Evolutionary conservation across 257 asterid species (phyloP), one percentile per base, ranked within the genome.

Genomic region (Mentha longifolia): DNA sequence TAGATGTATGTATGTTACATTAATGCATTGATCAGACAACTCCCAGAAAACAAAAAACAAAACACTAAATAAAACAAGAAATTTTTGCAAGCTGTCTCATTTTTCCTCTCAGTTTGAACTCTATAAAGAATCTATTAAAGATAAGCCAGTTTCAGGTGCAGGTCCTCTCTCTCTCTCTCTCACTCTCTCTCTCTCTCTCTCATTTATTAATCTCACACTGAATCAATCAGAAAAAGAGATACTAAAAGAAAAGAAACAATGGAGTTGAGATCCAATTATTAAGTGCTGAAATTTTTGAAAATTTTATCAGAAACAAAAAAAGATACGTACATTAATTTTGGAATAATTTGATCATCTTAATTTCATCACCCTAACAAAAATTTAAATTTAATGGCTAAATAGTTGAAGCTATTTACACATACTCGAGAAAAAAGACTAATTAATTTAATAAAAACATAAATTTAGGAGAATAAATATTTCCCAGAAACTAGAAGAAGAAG

Each of bases 171-270:
- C 46, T 64, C 77, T 63, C 63, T 61, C 56, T 54, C 58, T 72
- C 25, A n/a, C n/a, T n/a, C 37, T 35, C 9, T 15, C 16, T 59
- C 76, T 71, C 62, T 49, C 68, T 45, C 74, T 71, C 60, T 64
- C 89, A 86, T 85, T 85, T 65, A 86, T 78, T 83, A 76, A 85
- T 86, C 89, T 79, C 83, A 82, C 96, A 82, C 96, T 83, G 71
- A 81, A 68, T 67, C 65, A 58, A 75, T 83, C 92, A 87, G 83
- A 77, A 83, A 82, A 56, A 76, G 72, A 71, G 72, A 42, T 28
- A 60, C 39, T 35, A 55, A 41, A 71, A 49, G 13, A 68, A 60
- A 52, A 35, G 41, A 3, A 47, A n/a, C n/a, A n/a, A 9, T 54
- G 8, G 16, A 59, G n/a, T 14, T 17, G 16, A 28, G 43, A 70